Evolutionary conservation across 2,329 filamentous ascomycete species (phyloP).

Genomic region (Zarea fungicola): DNA sequence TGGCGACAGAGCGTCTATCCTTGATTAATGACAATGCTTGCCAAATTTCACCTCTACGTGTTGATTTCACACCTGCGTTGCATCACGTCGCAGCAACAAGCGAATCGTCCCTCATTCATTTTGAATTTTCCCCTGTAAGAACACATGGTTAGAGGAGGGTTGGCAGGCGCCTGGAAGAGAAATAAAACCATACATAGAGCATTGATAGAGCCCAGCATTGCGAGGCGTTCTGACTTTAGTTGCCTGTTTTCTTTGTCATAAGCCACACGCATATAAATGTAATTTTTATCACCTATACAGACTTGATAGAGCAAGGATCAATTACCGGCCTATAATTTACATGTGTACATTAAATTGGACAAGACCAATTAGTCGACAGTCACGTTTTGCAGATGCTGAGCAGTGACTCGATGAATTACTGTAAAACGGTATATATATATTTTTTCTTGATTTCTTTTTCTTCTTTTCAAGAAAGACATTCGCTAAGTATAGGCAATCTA

Average conservation of each 20-base stretch:
- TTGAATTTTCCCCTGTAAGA: background rate
- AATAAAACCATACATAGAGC: background rate
- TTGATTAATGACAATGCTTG: slow-evolving; percentile 16
- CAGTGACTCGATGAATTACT: too few relatives aligned
- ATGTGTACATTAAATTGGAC: too few relatives aligned
- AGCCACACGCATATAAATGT: background rate
- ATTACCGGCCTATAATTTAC: too few relatives aligned
- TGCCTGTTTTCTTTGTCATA: background rate
- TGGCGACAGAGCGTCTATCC: slow-evolving; percentile 38
- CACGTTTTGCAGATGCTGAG: too few relatives aligned
- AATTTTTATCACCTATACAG: slow-evolving; percentile 2
- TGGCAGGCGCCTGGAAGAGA: background rate
- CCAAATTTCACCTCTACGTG: background rate
- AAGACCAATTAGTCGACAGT: too few relatives aligned
- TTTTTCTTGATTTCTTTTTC: too few relatives aligned
- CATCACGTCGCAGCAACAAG: background rate
- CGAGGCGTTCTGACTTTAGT: slow-evolving; percentile 12
- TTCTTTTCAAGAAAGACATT: background rate
- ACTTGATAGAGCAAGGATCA: too few relatives aligned
- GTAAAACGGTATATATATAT: too few relatives aligned
- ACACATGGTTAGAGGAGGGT: background rate
- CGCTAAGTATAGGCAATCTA: too few relatives aligned
- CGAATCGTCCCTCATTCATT: background rate
- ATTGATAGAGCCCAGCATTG: slow-evolving; percentile 13
- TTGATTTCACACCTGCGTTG: background rate